Evolutionary conservation across 768 basidiomycete genomes (phyloP).

Genomic region (Lentinus tigrinus): DNA sequence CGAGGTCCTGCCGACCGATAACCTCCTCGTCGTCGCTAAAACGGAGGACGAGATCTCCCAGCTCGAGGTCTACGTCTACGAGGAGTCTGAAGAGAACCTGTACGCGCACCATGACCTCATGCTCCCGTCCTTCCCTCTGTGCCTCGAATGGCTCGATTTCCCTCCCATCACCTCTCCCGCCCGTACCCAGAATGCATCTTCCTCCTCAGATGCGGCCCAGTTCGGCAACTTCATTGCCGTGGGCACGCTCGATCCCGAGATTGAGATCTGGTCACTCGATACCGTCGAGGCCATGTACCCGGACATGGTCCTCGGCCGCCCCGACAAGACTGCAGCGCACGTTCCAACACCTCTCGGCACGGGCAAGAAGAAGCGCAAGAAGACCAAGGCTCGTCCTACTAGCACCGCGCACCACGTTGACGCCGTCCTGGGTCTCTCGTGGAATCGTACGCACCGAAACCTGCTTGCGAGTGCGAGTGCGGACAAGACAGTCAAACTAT

Average conservation of each 20-base stretch:
- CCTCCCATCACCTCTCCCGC: conserved; percentile 56
- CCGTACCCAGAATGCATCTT: conserved; percentile 31
- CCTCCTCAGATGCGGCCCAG: conserved; percentile 29
- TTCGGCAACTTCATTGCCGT: conserved; percentile 94
- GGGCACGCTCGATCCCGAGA: conserved; percentile 95
- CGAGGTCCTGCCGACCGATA: conserved; percentile 87
- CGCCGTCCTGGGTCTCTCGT: conserved; percentile 88
- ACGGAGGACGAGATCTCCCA: conserved; percentile 97
- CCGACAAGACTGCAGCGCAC: conserved; percentile 79
- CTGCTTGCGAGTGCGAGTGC: conserved; percentile 90
- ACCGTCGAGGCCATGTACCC: conserved; percentile 94
- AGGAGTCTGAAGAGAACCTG: conserved; percentile 86
- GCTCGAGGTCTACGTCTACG: conserved; percentile 94
- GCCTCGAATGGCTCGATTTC: conserved; percentile 99
- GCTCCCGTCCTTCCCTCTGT: conserved; percentile 96
- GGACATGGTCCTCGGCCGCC: conserved; percentile 85
- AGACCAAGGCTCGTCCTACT: conserved; percentile 62
- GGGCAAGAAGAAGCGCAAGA: conserved; percentile 95
- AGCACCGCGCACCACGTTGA: conserved; percentile 84
- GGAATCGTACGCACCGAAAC: conserved; percentile 90
- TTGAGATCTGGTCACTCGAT: conserved; percentile 98
- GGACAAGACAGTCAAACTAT: conserved; percentile 94
- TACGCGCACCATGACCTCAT: conserved; percentile 98
- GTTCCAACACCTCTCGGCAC: conserved; percentile 80
- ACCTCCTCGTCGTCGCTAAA: conserved; percentile 89